A percentile compares a stretch with the other conserved stretches of the same genome.
Evolutionary conservation across 225 moss, liverwort and hornwort genomes (phyloP).

Genomic region (Ulota crispa): DNA sequence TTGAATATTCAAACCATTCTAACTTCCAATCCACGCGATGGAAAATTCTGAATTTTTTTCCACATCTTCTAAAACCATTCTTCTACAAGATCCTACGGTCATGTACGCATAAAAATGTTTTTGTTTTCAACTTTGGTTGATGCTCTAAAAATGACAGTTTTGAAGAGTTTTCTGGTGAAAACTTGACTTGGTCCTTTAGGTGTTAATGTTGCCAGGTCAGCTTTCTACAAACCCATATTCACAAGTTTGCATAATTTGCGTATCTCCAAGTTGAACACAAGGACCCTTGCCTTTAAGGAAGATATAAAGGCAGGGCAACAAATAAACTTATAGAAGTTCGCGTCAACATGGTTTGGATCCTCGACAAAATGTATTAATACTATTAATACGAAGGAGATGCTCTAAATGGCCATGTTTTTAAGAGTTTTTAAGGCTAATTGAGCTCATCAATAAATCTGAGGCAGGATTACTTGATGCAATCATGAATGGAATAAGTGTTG

Average conservation of each 20-base stretch:
- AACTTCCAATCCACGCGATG: too few relatives aligned
- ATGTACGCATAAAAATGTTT: too few relatives aligned
- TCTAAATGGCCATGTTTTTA: conserved; percentile 29
- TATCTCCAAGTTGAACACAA: not conserved
- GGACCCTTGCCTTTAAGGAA: conserved; percentile 9
- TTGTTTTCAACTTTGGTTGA: too few relatives aligned
- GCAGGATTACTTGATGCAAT: conserved; percentile 43
- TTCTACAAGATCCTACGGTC: too few relatives aligned
- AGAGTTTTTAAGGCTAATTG: conserved; percentile 20
- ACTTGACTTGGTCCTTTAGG: too few relatives aligned
- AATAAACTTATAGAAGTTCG: conserved; percentile 3
- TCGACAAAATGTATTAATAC: not conserved
- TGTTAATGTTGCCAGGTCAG: conserved; percentile 24
- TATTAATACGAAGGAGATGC: conserved; percentile 11
- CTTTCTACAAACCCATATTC: not conserved
- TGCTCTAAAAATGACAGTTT: too few relatives aligned
- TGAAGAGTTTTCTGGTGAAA: too few relatives aligned
- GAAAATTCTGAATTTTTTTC: too few relatives aligned
- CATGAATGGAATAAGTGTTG: conserved; percentile 21
- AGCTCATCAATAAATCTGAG: conserved; percentile 9
- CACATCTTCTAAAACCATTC: too few relatives aligned
- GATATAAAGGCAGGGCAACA: conserved; percentile 10
- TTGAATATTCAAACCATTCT: too few relatives aligned
- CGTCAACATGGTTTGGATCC: conserved; percentile 42
- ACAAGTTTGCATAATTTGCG: not conserved